A percentile compares a stretch with the other conserved stretches of the same genome.
Evolutionary conservation across 208 protist species (phyloP).

Genomic region (Acanthamoeba healyi): DNA sequence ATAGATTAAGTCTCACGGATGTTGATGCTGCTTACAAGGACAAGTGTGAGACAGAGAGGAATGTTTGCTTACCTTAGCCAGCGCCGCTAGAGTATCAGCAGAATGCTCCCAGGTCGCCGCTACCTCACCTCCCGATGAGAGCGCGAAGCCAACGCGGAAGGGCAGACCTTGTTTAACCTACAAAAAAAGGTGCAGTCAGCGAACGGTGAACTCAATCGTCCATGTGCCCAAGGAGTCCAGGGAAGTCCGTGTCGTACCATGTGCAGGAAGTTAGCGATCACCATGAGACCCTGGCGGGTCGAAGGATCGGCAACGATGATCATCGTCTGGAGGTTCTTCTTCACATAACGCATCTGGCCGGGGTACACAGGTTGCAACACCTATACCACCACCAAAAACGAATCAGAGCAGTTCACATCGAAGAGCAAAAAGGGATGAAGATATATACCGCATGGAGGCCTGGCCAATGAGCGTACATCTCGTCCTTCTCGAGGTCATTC

Average conservation of each 20-base stretch:
- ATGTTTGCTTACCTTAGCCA: not conserved
- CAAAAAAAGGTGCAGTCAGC: too few species aligned
- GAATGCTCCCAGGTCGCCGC: not conserved
- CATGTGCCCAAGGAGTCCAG: not conserved
- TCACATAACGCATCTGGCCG: constrained; percentile 84
- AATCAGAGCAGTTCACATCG: not conserved
- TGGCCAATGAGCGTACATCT: constrained; percentile 82
- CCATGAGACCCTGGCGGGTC: not conserved
- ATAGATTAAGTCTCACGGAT: not conserved
- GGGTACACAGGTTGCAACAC: constrained; percentile 80
- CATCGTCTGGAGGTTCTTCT: constrained; percentile 91
- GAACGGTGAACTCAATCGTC: not conserved
- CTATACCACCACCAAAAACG: not conserved
- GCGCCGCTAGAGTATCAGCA: not conserved
- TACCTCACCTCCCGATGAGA: not conserved
- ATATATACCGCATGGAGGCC: not conserved
- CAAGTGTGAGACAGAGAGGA: not conserved
- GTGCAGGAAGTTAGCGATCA: not conserved
- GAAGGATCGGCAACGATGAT: constrained; percentile 75
- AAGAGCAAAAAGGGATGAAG: not conserved
- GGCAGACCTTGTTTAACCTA: constrained; percentile 25
- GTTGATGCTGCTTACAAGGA: not conserved
- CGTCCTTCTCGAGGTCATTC: constrained; percentile 92
- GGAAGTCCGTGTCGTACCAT: not conserved
- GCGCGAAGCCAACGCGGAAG: constrained; percentile 50